Evolutionary conservation across 192 early-diverging fungal species (phyloP).

Genomic region (Obelidium mucronatum): DNA sequence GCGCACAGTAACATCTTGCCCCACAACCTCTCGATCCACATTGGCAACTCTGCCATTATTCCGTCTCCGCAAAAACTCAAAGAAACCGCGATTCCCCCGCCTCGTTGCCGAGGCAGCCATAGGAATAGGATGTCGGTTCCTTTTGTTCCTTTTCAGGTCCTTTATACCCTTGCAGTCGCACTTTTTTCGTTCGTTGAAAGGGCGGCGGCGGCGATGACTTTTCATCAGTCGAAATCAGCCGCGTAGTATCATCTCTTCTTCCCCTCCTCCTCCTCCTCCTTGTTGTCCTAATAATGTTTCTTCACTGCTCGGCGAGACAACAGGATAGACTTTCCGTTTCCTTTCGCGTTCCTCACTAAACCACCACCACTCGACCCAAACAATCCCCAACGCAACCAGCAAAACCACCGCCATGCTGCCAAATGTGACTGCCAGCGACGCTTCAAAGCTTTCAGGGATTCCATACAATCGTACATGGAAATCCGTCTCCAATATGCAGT

Average conservation of each 20-base stretch:
- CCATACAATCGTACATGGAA: constrained; percentile 32
- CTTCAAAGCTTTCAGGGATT: not conserved
- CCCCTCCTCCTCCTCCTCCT: not conserved
- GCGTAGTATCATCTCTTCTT: too few species aligned
- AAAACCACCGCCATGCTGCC: not conserved
- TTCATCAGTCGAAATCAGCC: too few species aligned
- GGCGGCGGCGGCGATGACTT: too few species aligned
- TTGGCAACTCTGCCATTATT: not conserved
- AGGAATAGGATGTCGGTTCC: too few species aligned
- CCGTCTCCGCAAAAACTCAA: not conserved
- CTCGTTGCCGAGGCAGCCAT: not conserved
- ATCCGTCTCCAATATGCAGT: constrained; percentile 24
- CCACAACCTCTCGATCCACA: not conserved
- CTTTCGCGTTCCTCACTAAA: not conserved
- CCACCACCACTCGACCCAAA: not conserved
- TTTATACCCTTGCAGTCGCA: constrained; percentile 9
- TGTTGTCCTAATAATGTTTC: not conserved
- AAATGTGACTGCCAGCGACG: constrained; percentile 13
- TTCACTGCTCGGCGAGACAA: not conserved
- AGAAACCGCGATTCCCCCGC: not conserved
- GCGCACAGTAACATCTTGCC: not conserved
- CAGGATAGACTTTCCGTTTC: not conserved
- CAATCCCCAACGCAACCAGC: not conserved
- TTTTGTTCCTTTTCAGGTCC: constrained; percentile 20
- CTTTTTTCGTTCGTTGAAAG: constrained; percentile 6